Evolutionary conservation across 495 filamentous ascomycete species (phyloP).

Genomic region (Podospora didyma): DNA sequence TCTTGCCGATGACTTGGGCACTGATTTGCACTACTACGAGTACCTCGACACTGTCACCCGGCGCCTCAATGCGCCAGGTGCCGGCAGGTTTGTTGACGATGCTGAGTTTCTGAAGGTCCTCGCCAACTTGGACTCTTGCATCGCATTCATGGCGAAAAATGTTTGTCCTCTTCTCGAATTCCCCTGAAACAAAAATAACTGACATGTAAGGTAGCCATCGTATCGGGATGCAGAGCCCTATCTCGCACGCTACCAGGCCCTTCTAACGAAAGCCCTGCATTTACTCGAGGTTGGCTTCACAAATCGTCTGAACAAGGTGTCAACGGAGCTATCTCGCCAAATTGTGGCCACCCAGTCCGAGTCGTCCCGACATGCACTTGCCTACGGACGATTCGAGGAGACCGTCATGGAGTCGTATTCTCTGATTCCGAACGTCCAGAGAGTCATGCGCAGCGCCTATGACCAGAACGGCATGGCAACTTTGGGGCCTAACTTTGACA

Average conservation of each 20-base stretch:
- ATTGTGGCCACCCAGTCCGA: conserved; percentile 44
- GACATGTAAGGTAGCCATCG: conserved; percentile 50
- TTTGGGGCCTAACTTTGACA: conserved; percentile 48
- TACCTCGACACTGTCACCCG: conserved; percentile 89
- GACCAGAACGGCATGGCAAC: conserved; percentile 57
- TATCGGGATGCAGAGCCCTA: conserved; percentile 87
- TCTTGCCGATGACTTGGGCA: conserved; percentile 75
- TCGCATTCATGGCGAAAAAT: conserved; percentile 84
- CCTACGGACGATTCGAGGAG: conserved; percentile 47
- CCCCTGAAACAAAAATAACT: conserved; percentile 3
- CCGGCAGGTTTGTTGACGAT: conserved; percentile 73
- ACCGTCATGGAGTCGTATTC: conserved; percentile 43
- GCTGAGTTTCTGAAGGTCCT: conserved; percentile 84
- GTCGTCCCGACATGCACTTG: conserved; percentile 47
- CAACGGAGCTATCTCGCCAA: conserved; percentile 41
- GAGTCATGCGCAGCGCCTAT: conserved; percentile 52
- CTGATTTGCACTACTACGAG: conserved; percentile 84
- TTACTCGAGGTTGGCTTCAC: conserved; percentile 50
- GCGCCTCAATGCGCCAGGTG: conserved; percentile 86
- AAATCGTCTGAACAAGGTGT: conserved; percentile 40
- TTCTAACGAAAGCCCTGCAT: conserved; percentile 56
- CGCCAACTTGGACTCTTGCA: conserved; percentile 75
- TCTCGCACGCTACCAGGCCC: conserved; percentile 83
- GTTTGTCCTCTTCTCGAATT: conserved; percentile 34
- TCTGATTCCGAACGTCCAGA: conserved; percentile 42